Conservation (phyloP, 768 basidiomycete genomes). For the Agaricus subrufescens region DNA sequence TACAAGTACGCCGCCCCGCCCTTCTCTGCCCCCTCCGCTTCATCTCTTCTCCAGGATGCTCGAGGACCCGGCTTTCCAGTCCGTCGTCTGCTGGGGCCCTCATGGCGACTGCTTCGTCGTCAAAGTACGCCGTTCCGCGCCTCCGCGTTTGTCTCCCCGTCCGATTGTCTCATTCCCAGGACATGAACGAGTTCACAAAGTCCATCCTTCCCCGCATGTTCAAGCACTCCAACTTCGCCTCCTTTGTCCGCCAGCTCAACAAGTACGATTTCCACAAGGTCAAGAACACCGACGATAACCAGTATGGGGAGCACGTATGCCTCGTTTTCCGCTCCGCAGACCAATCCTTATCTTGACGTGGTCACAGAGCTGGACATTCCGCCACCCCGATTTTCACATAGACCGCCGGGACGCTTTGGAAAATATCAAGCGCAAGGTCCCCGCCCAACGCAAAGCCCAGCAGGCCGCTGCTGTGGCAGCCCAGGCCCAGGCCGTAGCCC, state of each 20-base stretch:
- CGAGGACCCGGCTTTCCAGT: conserved; percentile 67
- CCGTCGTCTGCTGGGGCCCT: conserved; percentile 80
- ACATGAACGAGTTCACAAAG: conserved; percentile 97
- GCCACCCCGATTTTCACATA: conserved; percentile 57
- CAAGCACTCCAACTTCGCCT: conserved; percentile 93
- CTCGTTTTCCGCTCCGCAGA: background rate
- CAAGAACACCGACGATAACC: conserved; percentile 81
- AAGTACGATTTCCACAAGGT: conserved; percentile 98
- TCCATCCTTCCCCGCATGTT: conserved; percentile 86
- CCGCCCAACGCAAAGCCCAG: conserved; percentile 47
- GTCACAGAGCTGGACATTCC: conserved; percentile 49
- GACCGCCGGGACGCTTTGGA: conserved; percentile 50
- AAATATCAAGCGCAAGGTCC: conserved; percentile 58
- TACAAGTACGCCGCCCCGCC: conserved; percentile 60
- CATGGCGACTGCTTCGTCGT: conserved; percentile 88
- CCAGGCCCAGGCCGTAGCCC: conserved; percentile 3
- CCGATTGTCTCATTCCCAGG: conserved; percentile 25
- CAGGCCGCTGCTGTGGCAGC: conserved; percentile 17
- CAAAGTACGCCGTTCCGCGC: conserved; percentile 41
- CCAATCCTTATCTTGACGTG: background rate
- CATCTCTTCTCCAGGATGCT: conserved; percentile 61
- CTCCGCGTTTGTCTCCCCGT: background rate
- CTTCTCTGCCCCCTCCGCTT: background rate
- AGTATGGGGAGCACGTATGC: conserved; percentile 57
- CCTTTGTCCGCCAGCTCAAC: conserved; percentile 89